A percentile compares a stretch with the other conserved stretches of the same genome.
phyloP scores from a whole-genome alignment of 306 rosid genomes.

The Corylus americana region DNA sequence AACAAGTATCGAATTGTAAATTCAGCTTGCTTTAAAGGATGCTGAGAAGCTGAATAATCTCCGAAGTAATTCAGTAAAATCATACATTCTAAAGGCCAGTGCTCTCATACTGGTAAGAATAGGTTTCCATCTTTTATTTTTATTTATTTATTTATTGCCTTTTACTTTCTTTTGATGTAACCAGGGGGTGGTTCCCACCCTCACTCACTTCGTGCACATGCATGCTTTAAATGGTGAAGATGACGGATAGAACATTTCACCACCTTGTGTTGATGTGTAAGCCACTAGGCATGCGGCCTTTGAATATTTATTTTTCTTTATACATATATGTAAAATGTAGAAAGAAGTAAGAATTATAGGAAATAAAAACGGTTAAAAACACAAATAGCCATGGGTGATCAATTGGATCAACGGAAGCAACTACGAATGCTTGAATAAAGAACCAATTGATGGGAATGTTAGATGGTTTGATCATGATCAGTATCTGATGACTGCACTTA shows the following conservation, averaged over 20 bases:
- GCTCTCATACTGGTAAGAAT: slow-evolving; percentile 71
- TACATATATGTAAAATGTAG: background rate
- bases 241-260: background rate
- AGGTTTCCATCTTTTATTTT: background rate
- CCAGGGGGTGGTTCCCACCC: background rate
- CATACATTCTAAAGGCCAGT: slow-evolving; percentile 74
- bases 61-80: slow-evolving; percentile 52
- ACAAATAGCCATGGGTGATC: background rate
- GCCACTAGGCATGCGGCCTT: background rate
- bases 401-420: background rate
- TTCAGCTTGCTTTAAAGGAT: slow-evolving; percentile 95
- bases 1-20: slow-evolving; percentile 11
- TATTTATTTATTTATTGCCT: background rate
- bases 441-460: background rate
- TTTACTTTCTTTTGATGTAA: background rate
- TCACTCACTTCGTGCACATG: background rate
- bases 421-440: background rate
- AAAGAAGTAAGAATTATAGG: background rate
- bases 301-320: background rate
- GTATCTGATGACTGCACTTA: background rate
- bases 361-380: background rate
- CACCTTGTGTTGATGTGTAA: background rate
- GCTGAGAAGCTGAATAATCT: slow-evolving; percentile 71
- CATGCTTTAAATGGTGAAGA: background rate
- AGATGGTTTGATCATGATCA: background rate